Evolutionary conservation across 129 eudicot genomes (phyloP), one percentile per base, ranked within the genome.

Genomic region (Flaveria linearis): DNA sequence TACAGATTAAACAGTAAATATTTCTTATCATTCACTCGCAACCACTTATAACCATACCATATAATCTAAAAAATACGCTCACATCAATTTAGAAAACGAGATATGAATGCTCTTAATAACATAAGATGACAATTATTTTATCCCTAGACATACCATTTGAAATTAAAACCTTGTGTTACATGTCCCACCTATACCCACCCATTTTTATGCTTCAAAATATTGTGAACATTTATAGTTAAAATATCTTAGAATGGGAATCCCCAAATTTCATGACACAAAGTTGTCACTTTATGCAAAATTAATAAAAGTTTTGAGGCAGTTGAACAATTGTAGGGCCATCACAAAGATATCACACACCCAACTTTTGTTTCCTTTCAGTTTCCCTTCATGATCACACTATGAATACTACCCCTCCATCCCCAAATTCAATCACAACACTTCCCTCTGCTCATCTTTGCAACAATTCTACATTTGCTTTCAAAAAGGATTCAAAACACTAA

Each of bases 311-410:
- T 61, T 42, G 51, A 1, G 51, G 66, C 42, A 49, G 77, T 69
- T 65, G 64, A 63, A 68, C 71, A 55, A 66, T 56, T 25, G 68
- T 82, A 79, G 86, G 86, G 82, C 67, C 89, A 60, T 43, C 39
- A 25, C 74, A 75, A 75, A 74, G 71, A 58, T 79, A 78, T 78
- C 78, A 58, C 36, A 56, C 75, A 86, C 81, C 87, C 63, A 82
- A 79, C 85, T 62, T 80, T 83, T 77, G 78, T 76, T 78, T 68
- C 45, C 63, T 62, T 77, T 70, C 70, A 28, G 53, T 76, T 63
- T 50, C 67, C 39, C 43, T 80, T 82, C 77, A 47, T 17, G 45
- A 73, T 71, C 51, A 46, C 78, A 16, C 79, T 68, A 30, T 26
- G 7, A 13, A 23, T 56, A 33, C 61, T 36, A 69, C 81, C 81